Conservation (phyloP, 2,329 filamentous ascomycete species). For the Colletotrichum sp. region DNA sequence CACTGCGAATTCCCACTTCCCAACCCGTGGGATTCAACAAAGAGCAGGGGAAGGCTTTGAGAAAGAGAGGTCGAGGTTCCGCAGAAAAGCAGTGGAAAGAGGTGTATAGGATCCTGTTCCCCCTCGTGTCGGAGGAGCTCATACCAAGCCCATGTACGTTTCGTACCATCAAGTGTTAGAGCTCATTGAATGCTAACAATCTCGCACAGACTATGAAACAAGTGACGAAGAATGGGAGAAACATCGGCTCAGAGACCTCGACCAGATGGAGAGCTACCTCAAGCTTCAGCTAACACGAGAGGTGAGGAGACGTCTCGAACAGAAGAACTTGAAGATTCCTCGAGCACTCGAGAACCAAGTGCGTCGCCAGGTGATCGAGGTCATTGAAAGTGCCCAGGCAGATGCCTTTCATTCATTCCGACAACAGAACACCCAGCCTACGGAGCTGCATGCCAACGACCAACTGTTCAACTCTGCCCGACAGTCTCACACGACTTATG, state of each 20-base stretch:
- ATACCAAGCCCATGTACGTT: neutral
- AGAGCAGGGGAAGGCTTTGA: neutral
- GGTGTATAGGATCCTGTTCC: accelerated
- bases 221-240: accelerated
- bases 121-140: accelerated
- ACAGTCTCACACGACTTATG: neutral
- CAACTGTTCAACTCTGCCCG: too few relatives aligned
- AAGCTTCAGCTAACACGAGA: too few relatives aligned
- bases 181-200: too few relatives aligned
- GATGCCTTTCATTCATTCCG: neutral
- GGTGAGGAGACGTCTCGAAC: neutral
- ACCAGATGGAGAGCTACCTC: neutral
- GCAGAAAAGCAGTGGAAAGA: neutral
- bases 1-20: accelerated
- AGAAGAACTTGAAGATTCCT: accelerated
- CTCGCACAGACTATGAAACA: neutral
- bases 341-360: accelerated
- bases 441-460: too few relatives aligned
- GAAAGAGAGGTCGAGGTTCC: neutral
- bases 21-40: accelerated
- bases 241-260: accelerated
- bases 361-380: accelerated
- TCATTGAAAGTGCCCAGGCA: accelerated
- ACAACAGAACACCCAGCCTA: neutral
- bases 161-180: too few relatives aligned